Conservation (phyloP, 169 alveolate genomes). For the Neospora caninum region DNA sequence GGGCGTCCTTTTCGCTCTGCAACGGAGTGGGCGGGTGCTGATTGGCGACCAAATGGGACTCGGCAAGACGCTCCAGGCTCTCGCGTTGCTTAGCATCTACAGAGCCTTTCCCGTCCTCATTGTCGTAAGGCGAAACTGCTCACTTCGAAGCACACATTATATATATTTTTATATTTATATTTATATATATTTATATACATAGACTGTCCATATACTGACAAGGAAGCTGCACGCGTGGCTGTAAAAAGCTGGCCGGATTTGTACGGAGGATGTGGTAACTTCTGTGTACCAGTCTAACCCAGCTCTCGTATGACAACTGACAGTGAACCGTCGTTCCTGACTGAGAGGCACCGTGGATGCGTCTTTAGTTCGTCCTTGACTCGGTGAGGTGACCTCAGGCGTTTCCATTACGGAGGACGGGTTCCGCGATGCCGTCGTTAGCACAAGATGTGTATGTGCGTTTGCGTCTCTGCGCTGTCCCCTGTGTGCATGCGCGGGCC, state of each 20-base stretch:
- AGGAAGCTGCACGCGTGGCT: background rate
- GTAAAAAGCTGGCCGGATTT: too few species aligned
- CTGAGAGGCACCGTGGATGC: too few species aligned
- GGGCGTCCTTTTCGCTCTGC: slow-evolving; percentile 93
- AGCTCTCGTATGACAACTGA: too few species aligned
- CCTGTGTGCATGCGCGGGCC: background rate
- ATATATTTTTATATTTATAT: background rate
- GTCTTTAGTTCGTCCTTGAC: too few species aligned
- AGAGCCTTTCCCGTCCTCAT: slow-evolving; percentile 69
- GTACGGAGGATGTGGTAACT: background rate
- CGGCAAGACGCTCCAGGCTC: slow-evolving; percentile 98
- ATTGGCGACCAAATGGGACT: slow-evolving; percentile 99
- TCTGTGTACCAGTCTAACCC: too few species aligned
- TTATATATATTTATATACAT: background rate
- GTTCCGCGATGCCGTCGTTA: too few species aligned
- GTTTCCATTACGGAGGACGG: too few species aligned
- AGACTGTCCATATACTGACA: background rate
- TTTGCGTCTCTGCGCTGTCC: background rate
- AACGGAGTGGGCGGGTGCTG: slow-evolving; percentile 92
- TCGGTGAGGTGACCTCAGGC: too few species aligned
- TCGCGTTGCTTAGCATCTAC: slow-evolving; percentile 91
- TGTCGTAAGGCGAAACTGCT: slow-evolving; percentile 46
- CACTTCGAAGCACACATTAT: background rate
- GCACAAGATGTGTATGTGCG: too few species aligned
- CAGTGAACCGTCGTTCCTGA: too few species aligned